These are phyloP conservation scores for Kodamaea arcana DNA, from an alignment of 1,139 yeast species.

Conservation along the genomic window DNA sequence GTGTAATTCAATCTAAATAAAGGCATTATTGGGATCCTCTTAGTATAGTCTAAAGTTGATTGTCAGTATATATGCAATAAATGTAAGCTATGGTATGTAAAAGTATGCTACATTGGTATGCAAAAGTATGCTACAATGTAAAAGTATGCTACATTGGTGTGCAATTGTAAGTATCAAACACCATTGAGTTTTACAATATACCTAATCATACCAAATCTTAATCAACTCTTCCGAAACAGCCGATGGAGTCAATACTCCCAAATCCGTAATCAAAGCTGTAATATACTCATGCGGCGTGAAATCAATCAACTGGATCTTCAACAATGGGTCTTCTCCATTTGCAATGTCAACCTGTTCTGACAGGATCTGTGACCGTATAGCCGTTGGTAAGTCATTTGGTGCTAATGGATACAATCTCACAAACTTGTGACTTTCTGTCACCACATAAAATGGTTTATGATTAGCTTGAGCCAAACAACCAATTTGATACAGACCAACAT, in stretches of 20 bases:
- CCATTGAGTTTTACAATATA: too few relatives aligned
- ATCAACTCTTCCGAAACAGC: constrained; percentile 97
- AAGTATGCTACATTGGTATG: too few relatives aligned
- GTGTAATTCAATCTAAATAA: too few relatives aligned
- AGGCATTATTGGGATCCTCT: too few relatives aligned
- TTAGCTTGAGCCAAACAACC: constrained; percentile 90
- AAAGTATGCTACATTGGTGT: too few relatives aligned
- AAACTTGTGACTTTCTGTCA: constrained; percentile 92
- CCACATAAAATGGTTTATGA: constrained; percentile 90
- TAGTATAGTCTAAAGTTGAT: too few relatives aligned
- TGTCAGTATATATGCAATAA: too few relatives aligned
- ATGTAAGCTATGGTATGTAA: too few relatives aligned
- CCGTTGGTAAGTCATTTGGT: constrained; percentile 84
- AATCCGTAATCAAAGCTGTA: constrained; percentile 92
- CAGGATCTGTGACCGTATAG: constrained; percentile 25
- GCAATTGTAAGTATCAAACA: too few relatives aligned
- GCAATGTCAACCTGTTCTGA: constrained; percentile 11
- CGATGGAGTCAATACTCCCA: constrained; percentile 94
- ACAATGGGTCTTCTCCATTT: constrained; percentile 22
- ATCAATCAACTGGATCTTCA: constrained; percentile 56
- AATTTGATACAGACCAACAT: constrained; percentile 91
- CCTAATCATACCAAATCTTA: constrained; percentile 97
- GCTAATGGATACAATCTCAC: constrained; percentile 94
- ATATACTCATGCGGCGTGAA: constrained; percentile 95
- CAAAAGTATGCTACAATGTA: too few relatives aligned